Percentiles rank a stretch among this genome's conserved stretches.
Evolutionary conservation across 2,329 filamentous ascomycete species (phyloP).

Genomic region (Dactylellina parvicollis): DNA sequence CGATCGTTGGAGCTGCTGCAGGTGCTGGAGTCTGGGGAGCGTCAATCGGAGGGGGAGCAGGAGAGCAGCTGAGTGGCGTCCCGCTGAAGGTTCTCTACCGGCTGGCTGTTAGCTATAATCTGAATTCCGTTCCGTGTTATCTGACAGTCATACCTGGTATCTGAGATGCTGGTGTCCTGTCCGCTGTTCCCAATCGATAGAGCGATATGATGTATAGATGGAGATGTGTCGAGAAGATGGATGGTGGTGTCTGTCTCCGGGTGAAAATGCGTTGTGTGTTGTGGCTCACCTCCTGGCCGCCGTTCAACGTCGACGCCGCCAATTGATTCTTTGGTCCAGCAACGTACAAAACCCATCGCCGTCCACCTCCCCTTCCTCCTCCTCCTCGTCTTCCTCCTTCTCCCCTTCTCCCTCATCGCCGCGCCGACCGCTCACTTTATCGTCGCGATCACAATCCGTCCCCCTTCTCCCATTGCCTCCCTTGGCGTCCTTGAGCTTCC

Average conservation of each 20-base stretch:
- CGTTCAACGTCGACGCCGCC: constrained; percentile 11
- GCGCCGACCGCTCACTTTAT: constrained; percentile 1
- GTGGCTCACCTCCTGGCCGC: not conserved
- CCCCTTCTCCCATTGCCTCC: constrained; percentile 50
- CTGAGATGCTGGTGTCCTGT: not conserved
- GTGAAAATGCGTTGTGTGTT: constrained; percentile 17
- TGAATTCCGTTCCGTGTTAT: not conserved
- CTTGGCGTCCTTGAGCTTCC: constrained; percentile 59
- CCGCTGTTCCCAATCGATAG: too few species aligned
- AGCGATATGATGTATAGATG: too few species aligned
- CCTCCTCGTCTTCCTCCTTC: constrained; percentile 14
- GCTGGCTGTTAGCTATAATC: not conserved
- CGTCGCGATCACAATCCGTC: constrained; percentile 27
- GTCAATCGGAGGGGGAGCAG: too few species aligned
- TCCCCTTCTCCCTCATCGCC: not conserved
- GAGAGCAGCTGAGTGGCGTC: too few species aligned
- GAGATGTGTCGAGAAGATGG: too few species aligned
- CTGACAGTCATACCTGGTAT: not conserved
- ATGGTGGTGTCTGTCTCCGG: not conserved
- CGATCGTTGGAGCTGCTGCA: constrained; percentile 7
- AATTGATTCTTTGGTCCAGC: not conserved
- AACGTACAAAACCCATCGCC: constrained; percentile 6
- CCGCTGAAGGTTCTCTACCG: too few species aligned
- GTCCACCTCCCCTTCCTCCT: constrained; percentile 14
- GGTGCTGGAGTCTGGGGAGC: too few species aligned